Evolutionary conservation across 306 rosid genomes (phyloP).

Genomic region (Biancaea sappan): DNA sequence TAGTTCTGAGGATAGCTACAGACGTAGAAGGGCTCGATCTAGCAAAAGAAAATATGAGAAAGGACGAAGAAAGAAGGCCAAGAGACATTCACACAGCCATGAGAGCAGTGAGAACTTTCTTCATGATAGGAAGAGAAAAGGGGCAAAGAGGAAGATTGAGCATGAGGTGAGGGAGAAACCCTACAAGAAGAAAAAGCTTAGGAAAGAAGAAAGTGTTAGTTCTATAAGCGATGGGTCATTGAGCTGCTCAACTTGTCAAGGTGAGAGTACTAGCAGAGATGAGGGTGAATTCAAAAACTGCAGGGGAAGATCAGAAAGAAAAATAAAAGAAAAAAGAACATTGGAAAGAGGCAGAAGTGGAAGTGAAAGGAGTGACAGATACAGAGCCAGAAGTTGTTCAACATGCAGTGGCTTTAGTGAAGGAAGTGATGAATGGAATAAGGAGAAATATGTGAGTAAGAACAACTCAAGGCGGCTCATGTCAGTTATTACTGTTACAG

Average conservation of each 20-base stretch:
- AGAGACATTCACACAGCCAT: conserved; percentile 44
- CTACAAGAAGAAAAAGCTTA: conserved; percentile 54
- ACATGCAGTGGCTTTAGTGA: conserved; percentile 40
- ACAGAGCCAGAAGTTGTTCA: conserved; percentile 65
- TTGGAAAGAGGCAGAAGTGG: conserved; percentile 42
- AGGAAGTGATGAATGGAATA: conserved; percentile 38
- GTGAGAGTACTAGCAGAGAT: conserved; percentile 44
- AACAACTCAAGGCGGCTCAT: conserved; percentile 55
- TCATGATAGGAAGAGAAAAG: conserved; percentile 56
- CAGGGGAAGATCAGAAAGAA: conserved; percentile 52
- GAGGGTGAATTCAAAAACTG: conserved; percentile 43
- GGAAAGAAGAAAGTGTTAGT: conserved; percentile 54
- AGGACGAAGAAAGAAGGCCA: conserved; percentile 54
- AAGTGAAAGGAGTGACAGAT: conserved; percentile 47
- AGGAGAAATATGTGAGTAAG: conserved; percentile 42
- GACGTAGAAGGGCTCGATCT: conserved; percentile 55
- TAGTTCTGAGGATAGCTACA: conserved; percentile 56
- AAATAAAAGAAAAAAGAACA: conserved; percentile 42
- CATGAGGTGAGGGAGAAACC: conserved; percentile 47
- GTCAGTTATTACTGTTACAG: conserved; percentile 61
- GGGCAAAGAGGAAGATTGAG: conserved; percentile 51
- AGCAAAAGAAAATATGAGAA: conserved; percentile 49
- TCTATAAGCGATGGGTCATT: conserved; percentile 41
- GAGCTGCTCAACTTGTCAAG: conserved; percentile 59
- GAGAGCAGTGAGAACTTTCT: conserved; percentile 59